Evolutionary conservation across 768 basidiomycete species (phyloP), one percentile per base, ranked within the genome.

Genomic region (Russula abietina): DNA sequence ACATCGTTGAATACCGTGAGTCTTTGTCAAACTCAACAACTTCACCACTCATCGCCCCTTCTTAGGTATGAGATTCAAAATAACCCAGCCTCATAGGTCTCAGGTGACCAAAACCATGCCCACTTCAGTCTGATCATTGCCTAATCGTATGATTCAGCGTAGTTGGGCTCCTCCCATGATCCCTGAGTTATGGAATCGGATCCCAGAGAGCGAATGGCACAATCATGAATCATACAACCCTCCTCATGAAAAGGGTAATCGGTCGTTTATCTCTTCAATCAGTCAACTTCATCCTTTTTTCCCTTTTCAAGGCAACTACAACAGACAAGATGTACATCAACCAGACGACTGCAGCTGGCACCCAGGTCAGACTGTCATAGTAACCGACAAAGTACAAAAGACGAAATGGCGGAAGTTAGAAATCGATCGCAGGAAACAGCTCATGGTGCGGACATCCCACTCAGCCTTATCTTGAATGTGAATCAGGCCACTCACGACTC

Each of bases 51-150:
- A 52, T 46, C 49, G 16, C 48, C 24, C 17, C 9, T 43, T 38
- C 22, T 12, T 36, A 86, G 87, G 82, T 45, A 70, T 73, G 65
- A 74, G 72, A 46, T 91, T 89, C 77, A 85, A 83, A 73, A 86
- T 86, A 73, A 82, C 89, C 66, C 87, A 89, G 69, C 76, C 86
- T 10, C 89, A 91, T 74, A 74, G 70, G 58, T 88, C 88, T 33
- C 85, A 88, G 79, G 87, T 83, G 65, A 59, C 70, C 64, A 17
- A 0, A 19, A 41, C 28, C 4, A 3, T n/a, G 5, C 6, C 32
- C 48, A 45, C 52, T 26, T 17, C 10, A 33, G 30, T 43, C 4
- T 4, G 17, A 46, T 16, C 38, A 19, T 55, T 19, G 50, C 5
- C 43, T 52, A 8, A 46, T 30, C n/a, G 24, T 60, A 11, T 12